phyloP scores from a whole-genome alignment of 2,329 filamentous ascomycete genomes.

The Sporothrix curviconia region DNA sequence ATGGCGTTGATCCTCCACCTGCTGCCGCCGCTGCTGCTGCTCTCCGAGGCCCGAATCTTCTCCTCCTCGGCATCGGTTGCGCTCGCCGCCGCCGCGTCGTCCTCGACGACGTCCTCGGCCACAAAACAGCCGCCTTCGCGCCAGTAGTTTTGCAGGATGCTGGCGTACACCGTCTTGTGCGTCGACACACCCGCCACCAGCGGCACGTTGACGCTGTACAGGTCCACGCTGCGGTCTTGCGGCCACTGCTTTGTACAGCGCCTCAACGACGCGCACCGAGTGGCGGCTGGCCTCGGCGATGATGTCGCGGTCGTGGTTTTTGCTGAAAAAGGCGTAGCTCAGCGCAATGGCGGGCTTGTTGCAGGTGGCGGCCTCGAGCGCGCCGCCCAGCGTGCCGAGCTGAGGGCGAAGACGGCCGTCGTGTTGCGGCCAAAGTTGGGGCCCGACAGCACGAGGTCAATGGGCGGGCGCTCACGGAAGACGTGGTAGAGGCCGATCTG shows the following conservation, averaged over 20 bases:
- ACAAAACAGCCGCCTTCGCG: constrained; percentile 76
- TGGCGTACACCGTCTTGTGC: constrained; percentile 71
- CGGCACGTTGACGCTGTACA: constrained; percentile 92
- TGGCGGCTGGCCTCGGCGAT: constrained; percentile 71
- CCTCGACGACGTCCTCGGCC: constrained; percentile 58
- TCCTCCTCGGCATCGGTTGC: constrained; percentile 61
- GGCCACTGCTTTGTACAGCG: constrained; percentile 71
- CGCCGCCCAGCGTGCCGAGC: constrained; percentile 69
- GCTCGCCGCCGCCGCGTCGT: constrained; percentile 16
- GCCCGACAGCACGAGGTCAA: constrained; percentile 72
- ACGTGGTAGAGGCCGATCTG: constrained; percentile 79
- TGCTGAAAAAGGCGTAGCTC: constrained; percentile 82
- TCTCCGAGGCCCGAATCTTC: constrained; percentile 51
- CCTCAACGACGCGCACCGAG: constrained; percentile 70
- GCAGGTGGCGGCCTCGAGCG: constrained; percentile 70
- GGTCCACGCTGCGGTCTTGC: constrained; percentile 57
- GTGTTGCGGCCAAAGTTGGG: constrained; percentile 82
- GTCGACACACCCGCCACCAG: constrained; percentile 67
- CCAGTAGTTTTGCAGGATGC: constrained; percentile 91
- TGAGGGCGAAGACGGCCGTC: constrained; percentile 71
- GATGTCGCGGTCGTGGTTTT: constrained; percentile 74
- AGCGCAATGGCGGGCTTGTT: constrained; percentile 68
- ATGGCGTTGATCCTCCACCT: constrained; percentile 8
- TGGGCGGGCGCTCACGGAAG: constrained; percentile 62
- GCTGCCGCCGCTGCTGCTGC: constrained; percentile 21